Percentiles rank a stretch among this genome's conserved stretches.
These are phyloP conservation scores for Candida succiphila DNA, from an alignment of 805 yeast species.

Conservation along the genomic window DNA sequence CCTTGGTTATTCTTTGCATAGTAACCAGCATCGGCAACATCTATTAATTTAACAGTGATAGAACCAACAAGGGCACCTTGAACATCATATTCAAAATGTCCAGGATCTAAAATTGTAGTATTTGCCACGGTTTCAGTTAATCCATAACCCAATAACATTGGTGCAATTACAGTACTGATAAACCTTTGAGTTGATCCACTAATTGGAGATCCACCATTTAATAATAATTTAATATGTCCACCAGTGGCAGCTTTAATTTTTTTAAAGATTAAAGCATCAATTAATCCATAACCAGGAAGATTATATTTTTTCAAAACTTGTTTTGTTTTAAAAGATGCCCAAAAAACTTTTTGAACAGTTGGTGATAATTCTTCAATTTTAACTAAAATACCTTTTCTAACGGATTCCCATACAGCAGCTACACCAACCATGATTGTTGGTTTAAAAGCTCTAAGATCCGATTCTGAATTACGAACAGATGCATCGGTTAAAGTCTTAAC, in stretches of 20 bases:
- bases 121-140: constrained; percentile 95
- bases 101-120: constrained; percentile 58
- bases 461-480: constrained; percentile 74
- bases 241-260: constrained; percentile 92
- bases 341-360: constrained; percentile 68
- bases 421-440: constrained; percentile 98
- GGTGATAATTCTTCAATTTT: constrained; percentile 63
- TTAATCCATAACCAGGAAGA: constrained; percentile 63
- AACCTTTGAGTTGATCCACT: constrained; percentile 76
- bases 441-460: constrained; percentile 78
- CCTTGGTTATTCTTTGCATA: constrained; percentile 87
- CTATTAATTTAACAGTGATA: constrained; percentile 79
- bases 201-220: constrained; percentile 93
- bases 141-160: constrained; percentile 92
- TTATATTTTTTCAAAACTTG: constrained; percentile 48
- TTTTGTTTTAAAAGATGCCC: constrained; percentile 81
- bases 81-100: constrained; percentile 58
- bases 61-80: constrained; percentile 81
- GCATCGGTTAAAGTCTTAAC: constrained; percentile 84
- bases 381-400: constrained; percentile 81
- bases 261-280: constrained; percentile 72
- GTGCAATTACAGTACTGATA: constrained; percentile 64
- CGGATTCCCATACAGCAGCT: constrained; percentile 96
- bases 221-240: constrained; percentile 61
- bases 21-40: constrained; percentile 87